Conservation (phyloP, 257 asterid genomes). For the Primulina eburnea region DNA sequence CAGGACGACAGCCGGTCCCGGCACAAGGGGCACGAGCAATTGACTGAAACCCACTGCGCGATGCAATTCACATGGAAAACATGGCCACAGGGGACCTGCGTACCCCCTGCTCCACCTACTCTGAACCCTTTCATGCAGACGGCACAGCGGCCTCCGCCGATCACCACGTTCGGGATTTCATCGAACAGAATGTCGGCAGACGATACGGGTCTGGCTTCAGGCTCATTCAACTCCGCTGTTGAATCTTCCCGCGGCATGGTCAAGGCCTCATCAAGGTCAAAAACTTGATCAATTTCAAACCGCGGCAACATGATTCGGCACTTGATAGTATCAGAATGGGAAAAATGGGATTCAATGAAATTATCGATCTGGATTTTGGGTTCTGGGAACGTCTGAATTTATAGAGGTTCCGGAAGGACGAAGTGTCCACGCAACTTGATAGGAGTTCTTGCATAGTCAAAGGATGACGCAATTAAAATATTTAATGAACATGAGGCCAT, state of each 20-base stretch:
- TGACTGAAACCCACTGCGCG: slow-evolving; percentile 30
- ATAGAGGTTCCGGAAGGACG: no score
- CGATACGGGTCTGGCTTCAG: background rate
- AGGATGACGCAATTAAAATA: no score
- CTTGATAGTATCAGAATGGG: no score
- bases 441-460: no score
- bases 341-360: no score
- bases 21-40: slow-evolving; percentile 39
- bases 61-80: slow-evolving; percentile 38
- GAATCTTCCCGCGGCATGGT: slow-evolving; percentile 28
- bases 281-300: slow-evolving; percentile 23
- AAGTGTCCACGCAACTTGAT: no score
- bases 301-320: background rate
- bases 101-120: slow-evolving; percentile 19
- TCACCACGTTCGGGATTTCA: slow-evolving; percentile 26
- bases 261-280: slow-evolving; percentile 34
- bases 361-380: no score
- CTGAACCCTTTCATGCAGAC: slow-evolving; percentile 30
- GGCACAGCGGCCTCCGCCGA: slow-evolving; percentile 22
- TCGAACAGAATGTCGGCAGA: slow-evolving; percentile 14
- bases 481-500: no score
- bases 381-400: no score
- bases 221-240: background rate
- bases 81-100: slow-evolving; percentile 35
- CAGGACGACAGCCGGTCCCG: slow-evolving; percentile 21